Evolutionary conservation across 139 green algal genomes (phyloP), one percentile per base, ranked within the genome.

Genomic region (Chlorella sp.): DNA sequence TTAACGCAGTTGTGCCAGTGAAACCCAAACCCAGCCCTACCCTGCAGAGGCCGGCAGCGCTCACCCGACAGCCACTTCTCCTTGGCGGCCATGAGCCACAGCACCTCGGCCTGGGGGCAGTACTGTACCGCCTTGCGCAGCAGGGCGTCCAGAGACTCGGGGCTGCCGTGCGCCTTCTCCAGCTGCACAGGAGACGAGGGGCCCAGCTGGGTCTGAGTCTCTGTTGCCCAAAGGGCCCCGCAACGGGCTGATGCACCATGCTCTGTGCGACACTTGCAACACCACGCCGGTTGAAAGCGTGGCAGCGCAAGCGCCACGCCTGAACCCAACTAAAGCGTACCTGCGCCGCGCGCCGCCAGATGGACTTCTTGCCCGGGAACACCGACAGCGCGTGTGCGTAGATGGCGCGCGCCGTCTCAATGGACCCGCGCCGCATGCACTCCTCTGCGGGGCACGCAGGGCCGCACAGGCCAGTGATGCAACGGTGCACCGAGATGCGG

Each of bases 71-170:
- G 88, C 97, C 97, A 99, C 88, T 94, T 94, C 92, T 99, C 95
- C 91, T 99, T 99, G 51, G 97, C 97, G 0, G 91, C 94, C 96
- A 99, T 99, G 0, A 99, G 93, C 97, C 97, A 99, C 78, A 99
- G 90, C 79, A 98, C 92, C 89, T 99, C 96, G 32, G 94, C 95
- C 88, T 97, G 91, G 16, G 96, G 96, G 89, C 96, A 98, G 90
- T 97, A 97, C 44, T 89, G 93, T 16, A 98, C 95, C 30, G 95
- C 96, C 21, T 91, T 83, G 47, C 86, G 74, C 73, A 99, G 91
- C 82, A 99, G 79, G 36, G 87, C 94, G 78, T 98, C 95, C 85
- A 99, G 85, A 38, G 69, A 81, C 64, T 95, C 93, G 23, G 67
- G 67, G 18, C 56, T 96, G 79, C 97, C 97, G 64, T 96, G 89